Conservation (phyloP, 345 rosid species). For the Bruguiera gymnorhiza region DNA sequence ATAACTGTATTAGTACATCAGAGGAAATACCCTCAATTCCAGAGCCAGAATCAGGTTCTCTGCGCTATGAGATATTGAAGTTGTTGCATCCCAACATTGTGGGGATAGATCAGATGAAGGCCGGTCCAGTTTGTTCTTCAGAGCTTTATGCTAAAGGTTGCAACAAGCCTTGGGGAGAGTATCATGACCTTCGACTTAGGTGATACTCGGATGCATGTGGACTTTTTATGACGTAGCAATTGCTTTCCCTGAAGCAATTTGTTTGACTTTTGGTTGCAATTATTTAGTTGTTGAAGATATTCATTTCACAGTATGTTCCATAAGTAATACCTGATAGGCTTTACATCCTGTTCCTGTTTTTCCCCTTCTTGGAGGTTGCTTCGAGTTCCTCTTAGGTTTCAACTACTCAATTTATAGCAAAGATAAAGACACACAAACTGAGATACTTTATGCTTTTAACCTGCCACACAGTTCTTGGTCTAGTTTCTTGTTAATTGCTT, state of each 20-base stretch:
- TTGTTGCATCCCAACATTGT: conserved; percentile 80
- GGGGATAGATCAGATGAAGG: conserved; percentile 81
- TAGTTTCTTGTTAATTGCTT: too few species aligned
- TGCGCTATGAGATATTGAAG: conserved; percentile 75
- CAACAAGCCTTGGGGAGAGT: conserved; percentile 93
- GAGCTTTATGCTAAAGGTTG: conserved; percentile 51
- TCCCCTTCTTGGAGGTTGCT: neutral
- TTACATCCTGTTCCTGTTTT: too few species aligned
- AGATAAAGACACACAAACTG: too few species aligned
- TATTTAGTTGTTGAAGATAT: neutral
- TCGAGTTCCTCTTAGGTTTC: neutral
- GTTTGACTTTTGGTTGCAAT: conserved; percentile 1
- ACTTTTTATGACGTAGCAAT: conserved; percentile 24
- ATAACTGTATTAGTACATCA: conserved; percentile 70
- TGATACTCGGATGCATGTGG: conserved; percentile 37
- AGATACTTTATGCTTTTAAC: too few species aligned
- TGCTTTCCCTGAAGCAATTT: conserved; percentile 18
- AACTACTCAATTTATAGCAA: neutral
- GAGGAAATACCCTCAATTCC: conserved; percentile 95
- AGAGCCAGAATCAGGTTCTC: conserved; percentile 82
- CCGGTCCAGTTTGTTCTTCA: conserved; percentile 42
- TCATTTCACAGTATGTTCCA: neutral
- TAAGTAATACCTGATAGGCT: neutral
- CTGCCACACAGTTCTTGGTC: too few species aligned
- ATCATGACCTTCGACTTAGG: conserved; percentile 94